Evolutionary conservation across 371 early-diverging fungal species (phyloP), one percentile per base, ranked within the genome.

Genomic region (Apophysomyces ossiformis): DNA sequence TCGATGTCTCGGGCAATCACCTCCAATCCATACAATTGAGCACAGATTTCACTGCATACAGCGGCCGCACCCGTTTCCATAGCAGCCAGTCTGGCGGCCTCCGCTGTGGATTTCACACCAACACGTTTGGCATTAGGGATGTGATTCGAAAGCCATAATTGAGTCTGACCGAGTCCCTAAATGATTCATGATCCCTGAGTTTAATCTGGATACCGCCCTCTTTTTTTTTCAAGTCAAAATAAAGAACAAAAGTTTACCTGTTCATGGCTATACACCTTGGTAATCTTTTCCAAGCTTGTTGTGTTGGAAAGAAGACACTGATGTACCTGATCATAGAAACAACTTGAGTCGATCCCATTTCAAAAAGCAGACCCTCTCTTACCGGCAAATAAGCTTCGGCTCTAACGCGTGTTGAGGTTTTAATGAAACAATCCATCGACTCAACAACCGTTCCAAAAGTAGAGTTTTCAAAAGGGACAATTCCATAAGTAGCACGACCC

Each of bases 391-490:
- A 90, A 0, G 84, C 84, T 64, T 90, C 90, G 0, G 88, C 89
- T 36, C 88, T 75, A 21, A 90, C 86, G 67, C 74, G 85, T 60
- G 78, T 82, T 64, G 62, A 74, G 66, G 86, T 83, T 54, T 77
- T 74, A 46, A 90, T 81, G 64, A 93, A 91, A 58, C 84, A 74
- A 70, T 97, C 96, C 36, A 97, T 73, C 0, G 97, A 92, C 59
- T 92, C 89, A 7, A 89, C 86, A 1, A 97, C 97, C 4, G 88
- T 85, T 36, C 97, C 97, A 71, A 88, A 90, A 7, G 92, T 92
- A 11, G 95, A 96, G 76, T 98, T 98, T 73, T 98, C 98, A 74
- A 95, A 93, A 11, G 98, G 98, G 0, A 98, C 90, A 46, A 96
- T 79, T n/a, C 96, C 97, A 69, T 95, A 96, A 16, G 92, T 92